A percentile compares a stretch with the other conserved stretches of the same genome.
phyloP scores from a whole-genome alignment of 495 filamentous ascomycete genomes.

The Tuber brumale region DNA sequence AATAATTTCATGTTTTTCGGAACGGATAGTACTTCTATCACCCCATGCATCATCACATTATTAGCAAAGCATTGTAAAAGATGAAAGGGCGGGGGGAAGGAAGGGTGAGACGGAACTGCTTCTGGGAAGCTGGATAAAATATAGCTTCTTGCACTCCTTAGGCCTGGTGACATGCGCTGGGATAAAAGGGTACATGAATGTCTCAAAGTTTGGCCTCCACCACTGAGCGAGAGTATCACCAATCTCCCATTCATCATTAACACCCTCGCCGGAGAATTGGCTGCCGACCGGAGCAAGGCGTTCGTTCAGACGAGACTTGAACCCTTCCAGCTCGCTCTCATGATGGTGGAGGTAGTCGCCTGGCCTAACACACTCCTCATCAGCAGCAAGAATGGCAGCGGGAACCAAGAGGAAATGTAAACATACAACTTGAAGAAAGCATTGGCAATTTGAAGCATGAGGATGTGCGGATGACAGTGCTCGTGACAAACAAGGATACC shows the following conservation, averaged over 20 bases:
- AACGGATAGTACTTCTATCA: slow-evolving; percentile 82
- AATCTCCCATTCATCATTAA: slow-evolving; percentile 85
- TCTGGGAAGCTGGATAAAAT: slow-evolving; percentile 87
- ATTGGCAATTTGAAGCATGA: slow-evolving; percentile 98
- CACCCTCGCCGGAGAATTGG: slow-evolving; percentile 78
- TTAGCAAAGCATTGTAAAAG: slow-evolving; percentile 28
- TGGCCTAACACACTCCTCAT: slow-evolving; percentile 50
- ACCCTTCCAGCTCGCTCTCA: slow-evolving; percentile 85
- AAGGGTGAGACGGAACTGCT: slow-evolving; percentile 59
- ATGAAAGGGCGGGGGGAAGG: not conserved
- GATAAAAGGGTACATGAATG: slow-evolving; percentile 98
- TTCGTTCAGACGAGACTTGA: slow-evolving; percentile 87
- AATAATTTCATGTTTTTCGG: slow-evolving; percentile 99
- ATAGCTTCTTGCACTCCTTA: slow-evolving; percentile 99
- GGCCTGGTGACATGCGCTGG: slow-evolving; percentile 91
- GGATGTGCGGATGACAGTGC: slow-evolving; percentile 94
- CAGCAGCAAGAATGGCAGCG: not conserved
- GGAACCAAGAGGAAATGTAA: not conserved
- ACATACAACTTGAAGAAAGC: slow-evolving; percentile 91
- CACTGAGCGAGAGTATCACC: slow-evolving; percentile 92
- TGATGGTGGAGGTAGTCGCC: slow-evolving; percentile 90
- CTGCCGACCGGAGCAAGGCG: slow-evolving; percentile 83
- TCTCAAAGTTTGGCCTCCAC: slow-evolving; percentile 99
- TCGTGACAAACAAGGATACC: slow-evolving; percentile 96
- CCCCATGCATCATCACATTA: not conserved